Evolutionary conservation across 768 basidiomycete genomes (phyloP).

Genomic region (Tylopilus sp.): DNA sequence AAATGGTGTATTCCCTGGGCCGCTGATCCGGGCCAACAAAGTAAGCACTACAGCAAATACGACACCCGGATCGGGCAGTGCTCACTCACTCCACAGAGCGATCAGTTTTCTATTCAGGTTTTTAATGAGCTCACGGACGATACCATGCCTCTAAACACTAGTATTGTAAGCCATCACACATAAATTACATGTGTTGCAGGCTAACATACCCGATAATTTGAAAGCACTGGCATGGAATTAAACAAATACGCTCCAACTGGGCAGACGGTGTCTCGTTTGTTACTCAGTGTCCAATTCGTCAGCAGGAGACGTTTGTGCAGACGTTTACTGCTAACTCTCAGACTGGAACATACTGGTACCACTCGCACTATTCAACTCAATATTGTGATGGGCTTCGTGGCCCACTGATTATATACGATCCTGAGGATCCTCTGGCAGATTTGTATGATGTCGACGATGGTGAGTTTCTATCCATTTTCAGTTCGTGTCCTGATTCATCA

Average conservation of each 20-base stretch:
- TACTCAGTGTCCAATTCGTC: slow-evolving; percentile 11
- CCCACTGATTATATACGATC: slow-evolving; percentile 1
- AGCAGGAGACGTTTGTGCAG: slow-evolving; percentile 34
- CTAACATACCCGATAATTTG: slow-evolving; percentile 2
- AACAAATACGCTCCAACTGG: slow-evolving; percentile 1
- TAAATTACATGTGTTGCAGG: slow-evolving; percentile 2
- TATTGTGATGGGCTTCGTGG: slow-evolving; percentile 41
- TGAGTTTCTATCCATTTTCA: slow-evolving; percentile 8
- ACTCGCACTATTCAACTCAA: slow-evolving; percentile 42
- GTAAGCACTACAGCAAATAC: slow-evolving; percentile 5
- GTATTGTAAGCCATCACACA: slow-evolving; percentile 22
- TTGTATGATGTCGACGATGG: slow-evolving; percentile 47
- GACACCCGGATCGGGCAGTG: too few species aligned
- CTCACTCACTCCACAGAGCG: not conserved
- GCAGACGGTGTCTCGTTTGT: not conserved
- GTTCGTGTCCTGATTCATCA: not conserved
- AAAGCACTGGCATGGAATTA: slow-evolving; percentile 5
- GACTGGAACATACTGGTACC: slow-evolving; percentile 44
- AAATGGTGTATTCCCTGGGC: slow-evolving; percentile 34
- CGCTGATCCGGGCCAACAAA: slow-evolving; percentile 41
- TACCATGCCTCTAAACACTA: slow-evolving; percentile 48
- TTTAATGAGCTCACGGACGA: slow-evolving; percentile 28
- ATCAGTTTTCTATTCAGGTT: not conserved
- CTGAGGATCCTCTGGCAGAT: slow-evolving; percentile 24
- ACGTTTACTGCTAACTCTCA: slow-evolving; percentile 26